Evolutionary conservation across 345 rosid species (phyloP).

Genomic region (Citrus hindsii): DNA sequence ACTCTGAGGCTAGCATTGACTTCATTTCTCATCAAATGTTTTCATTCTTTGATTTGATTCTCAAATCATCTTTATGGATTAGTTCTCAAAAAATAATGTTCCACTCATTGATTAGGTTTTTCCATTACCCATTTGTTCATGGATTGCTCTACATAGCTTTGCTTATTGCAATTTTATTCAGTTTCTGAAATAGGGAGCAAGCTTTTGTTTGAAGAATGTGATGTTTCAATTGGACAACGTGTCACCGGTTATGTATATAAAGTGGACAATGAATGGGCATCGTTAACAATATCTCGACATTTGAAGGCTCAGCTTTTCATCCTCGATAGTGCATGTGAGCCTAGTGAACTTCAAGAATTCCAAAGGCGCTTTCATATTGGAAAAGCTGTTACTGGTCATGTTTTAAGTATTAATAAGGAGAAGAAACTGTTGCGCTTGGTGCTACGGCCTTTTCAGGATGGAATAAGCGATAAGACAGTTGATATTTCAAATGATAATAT

Average conservation of each 20-base stretch:
- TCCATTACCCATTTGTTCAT: not conserved
- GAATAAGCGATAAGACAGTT: conserved; percentile 23
- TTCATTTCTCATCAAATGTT: not conserved
- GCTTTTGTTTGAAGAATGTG: conserved; percentile 32
- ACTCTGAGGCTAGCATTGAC: not conserved
- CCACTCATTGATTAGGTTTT: not conserved
- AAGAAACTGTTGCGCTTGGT: conserved; percentile 70
- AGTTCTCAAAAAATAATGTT: not conserved
- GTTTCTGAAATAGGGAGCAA: conserved; percentile 40
- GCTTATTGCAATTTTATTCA: conserved; percentile 20
- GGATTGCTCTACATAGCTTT: not conserved
- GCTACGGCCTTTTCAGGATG: conserved; percentile 42
- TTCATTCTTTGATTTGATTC: not conserved
- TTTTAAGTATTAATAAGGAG: conserved; percentile 56
- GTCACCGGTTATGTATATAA: conserved; percentile 79
- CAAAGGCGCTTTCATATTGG: conserved; percentile 58
- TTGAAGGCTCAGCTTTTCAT: conserved; percentile 67
- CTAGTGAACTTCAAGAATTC: conserved; percentile 71
- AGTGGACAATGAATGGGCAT: conserved; percentile 84
- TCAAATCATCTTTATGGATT: not conserved
- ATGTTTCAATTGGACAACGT: conserved; percentile 53
- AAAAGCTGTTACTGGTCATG: conserved; percentile 61
- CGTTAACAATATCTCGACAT: conserved; percentile 70
- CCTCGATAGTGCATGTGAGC: conserved; percentile 74
- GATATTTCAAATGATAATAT: conserved; percentile 30